Evolutionary conservation across 1,139 yeast species (phyloP), one percentile per base, ranked within the genome.

Genomic region (Magnusiomyces paraingens): DNA sequence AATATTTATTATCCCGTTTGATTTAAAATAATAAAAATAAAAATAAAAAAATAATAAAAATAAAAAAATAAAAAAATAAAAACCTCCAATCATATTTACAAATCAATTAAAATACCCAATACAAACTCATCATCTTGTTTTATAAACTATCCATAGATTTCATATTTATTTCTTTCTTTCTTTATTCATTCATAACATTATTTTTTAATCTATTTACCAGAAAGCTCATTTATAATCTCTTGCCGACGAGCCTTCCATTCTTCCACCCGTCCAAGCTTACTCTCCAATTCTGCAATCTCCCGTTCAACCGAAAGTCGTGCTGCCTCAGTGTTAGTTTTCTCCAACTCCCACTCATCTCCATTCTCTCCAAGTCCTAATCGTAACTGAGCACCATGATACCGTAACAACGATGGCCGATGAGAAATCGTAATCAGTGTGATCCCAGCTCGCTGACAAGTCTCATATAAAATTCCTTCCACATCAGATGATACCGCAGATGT

Each of bases 401-500:
- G 86, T 73, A 88, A 80, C 66, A 91, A 75, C 53, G 89, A 77
- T 40, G 95, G 95, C 53, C 97, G 80, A 68, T 90, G 96, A 50
- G 91, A 82, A 58, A 91, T 80, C 0, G 97, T 89, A 56, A 91
- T 80, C 59, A 87, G 81, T 1, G 95, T 86, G 66, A 89, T 86
- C 49, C 82, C 80, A 63, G 82, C 82, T 56, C 73, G 73, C 64
- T 82, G 86, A 68, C 91, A 77, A 59, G 84, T 70, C 65, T 88
- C 95, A 70, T 90, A 91, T 57, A 91, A 75, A 59, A 84, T 80
- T 61, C 91, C 97, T 70, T 91, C 98, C 66, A 88, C 91, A 69
- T 91, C 98, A 41, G 87, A 85, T 56, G 91, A 83, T 15, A 91
- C 93, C 0, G 98, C 97, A 66, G 90, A 87, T 11, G 97, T 91